phyloP scores from a whole-genome alignment of 106 monocot genomes.

The Acanthochlamys bracteata region DNA sequence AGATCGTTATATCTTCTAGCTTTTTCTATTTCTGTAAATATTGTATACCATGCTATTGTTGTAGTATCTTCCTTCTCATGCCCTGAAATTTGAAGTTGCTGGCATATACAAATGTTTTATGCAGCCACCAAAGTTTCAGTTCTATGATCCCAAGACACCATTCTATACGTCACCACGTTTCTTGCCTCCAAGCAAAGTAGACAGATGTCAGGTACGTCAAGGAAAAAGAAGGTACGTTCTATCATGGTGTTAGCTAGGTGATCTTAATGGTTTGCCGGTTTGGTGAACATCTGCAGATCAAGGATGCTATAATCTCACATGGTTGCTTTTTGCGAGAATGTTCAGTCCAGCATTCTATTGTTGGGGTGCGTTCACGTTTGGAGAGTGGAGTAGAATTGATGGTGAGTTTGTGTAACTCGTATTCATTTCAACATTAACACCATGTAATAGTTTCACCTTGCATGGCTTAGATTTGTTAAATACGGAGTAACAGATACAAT shows the following conservation, averaged over 20 bases:
- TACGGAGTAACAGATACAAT: no score
- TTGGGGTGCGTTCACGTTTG: constrained; percentile 79
- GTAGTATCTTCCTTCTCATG: no score
- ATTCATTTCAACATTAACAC: neutral
- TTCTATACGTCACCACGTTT: constrained; percentile 84
- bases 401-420: constrained; percentile 25
- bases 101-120: neutral
- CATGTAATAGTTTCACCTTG: neutral
- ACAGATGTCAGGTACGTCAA: constrained; percentile 58
- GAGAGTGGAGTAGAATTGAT: constrained; percentile 64
- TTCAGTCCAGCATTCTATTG: constrained; percentile 52
- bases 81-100: no score
- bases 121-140: constrained; percentile 78
- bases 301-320: constrained; percentile 75
- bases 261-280: neutral
- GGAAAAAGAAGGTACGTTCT: neutral
- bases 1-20: no score
- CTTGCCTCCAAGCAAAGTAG: constrained; percentile 78
- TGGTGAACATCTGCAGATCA: constrained; percentile 35
- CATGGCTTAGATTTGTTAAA: no score
- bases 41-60: no score
- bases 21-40: no score
- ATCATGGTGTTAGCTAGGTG: neutral
- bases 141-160: constrained; percentile 77
- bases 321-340: constrained; percentile 89